Base-by-base conservation (phyloP, 2,329 filamentous ascomycete genomes). In the Cytospora schulzeri region DNA sequence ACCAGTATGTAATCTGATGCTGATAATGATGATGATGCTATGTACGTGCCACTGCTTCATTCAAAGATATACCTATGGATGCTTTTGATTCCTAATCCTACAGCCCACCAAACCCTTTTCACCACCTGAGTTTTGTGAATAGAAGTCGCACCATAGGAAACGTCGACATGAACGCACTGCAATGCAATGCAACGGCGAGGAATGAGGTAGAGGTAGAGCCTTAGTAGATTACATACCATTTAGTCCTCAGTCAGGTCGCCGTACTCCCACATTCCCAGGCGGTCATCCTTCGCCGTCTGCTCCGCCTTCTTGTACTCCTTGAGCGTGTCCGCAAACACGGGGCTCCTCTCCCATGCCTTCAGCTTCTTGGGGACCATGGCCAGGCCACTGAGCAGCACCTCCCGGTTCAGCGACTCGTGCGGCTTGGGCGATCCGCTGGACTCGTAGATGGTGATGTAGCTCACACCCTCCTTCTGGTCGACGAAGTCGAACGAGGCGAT, bases 251-350 rank as follows among this genome's bases (percentile, higher is more conserved):
- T 96, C 73, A 97, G 84, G 76, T 98, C 95, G 70, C 95, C 95
- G 78, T 98, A 99, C 84, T 99, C 95, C 93, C 94, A 99, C 85
- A 97, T 95, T 52, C 95, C 95, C 69, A 88, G 83, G 68, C 93
- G 87, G 64, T 88, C 88, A 62, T 85, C 81, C 85, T 96, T 97
- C 5, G 94, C 94, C 76, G 89, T 83, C 41, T 84, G 82, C 81
- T 96, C 90, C 59, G 90, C 85, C 76, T 90, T 85, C 73, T 86
- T 88, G 67, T 97, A 80, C 70, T 86, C 85, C 76, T 87, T 85
- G 68, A 97, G 78, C 52, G 93, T 87, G 38, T 91, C 84, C 64
- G 85, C 84, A 54, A 91, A 91, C 11, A 87, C 88, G 65, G 78
- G 80, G 77, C 84, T 85, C 63, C 90, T 85, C 83, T 98, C 95